Percentiles rank a stretch among this genome's conserved stretches.
Evolutionary conservation across 495 filamentous ascomycete genomes (phyloP).

Genomic region (Penicillium verhagenii): DNA sequence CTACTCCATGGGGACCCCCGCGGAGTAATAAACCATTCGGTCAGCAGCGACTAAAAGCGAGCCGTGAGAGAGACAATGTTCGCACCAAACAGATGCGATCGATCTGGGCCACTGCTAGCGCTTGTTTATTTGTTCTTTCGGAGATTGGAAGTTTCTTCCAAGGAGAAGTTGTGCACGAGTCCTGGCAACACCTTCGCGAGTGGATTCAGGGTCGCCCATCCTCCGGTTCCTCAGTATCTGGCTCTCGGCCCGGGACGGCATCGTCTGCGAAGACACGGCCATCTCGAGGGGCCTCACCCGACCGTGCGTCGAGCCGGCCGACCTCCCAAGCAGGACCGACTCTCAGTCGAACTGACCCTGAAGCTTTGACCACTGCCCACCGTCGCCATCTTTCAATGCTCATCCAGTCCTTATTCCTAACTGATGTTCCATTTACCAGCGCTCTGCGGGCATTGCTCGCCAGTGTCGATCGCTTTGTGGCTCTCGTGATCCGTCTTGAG

Average conservation of each 20-base stretch:
- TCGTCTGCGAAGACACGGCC: constrained; percentile 25
- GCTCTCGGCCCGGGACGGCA: constrained; percentile 41
- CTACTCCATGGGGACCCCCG: constrained; percentile 63
- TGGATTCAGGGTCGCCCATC: constrained; percentile 49
- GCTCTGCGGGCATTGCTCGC: constrained; percentile 68
- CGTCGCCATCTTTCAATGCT: constrained; percentile 68
- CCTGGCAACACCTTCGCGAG: constrained; percentile 62
- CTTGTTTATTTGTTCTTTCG: constrained; percentile 81
- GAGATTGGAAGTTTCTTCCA: constrained; percentile 86
- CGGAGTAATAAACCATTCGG: constrained; percentile 59
- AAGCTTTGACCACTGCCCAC: constrained; percentile 78
- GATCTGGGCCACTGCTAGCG: constrained; percentile 82
- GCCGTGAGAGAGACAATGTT: constrained; percentile 57
- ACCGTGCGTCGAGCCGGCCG: constrained; percentile 6
- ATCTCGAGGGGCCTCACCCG: constrained; percentile 2
- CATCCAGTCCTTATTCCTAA: constrained; percentile 66
- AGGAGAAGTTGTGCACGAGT: constrained; percentile 78
- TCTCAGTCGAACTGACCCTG: constrained; percentile 67
- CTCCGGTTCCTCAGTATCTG: constrained; percentile 16
- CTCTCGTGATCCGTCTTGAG: constrained; percentile 69
- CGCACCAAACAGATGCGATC: constrained; percentile 66
- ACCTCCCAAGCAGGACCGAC: constrained; percentile 18
- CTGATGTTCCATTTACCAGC: constrained; percentile 64
- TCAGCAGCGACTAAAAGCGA: constrained; percentile 49
- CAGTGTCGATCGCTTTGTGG: constrained; percentile 73